Percentiles rank a stretch among this genome's conserved stretches.
phyloP scores from a whole-genome alignment of 2,329 filamentous ascomycete species.

The Colletotrichum melonis region DNA sequence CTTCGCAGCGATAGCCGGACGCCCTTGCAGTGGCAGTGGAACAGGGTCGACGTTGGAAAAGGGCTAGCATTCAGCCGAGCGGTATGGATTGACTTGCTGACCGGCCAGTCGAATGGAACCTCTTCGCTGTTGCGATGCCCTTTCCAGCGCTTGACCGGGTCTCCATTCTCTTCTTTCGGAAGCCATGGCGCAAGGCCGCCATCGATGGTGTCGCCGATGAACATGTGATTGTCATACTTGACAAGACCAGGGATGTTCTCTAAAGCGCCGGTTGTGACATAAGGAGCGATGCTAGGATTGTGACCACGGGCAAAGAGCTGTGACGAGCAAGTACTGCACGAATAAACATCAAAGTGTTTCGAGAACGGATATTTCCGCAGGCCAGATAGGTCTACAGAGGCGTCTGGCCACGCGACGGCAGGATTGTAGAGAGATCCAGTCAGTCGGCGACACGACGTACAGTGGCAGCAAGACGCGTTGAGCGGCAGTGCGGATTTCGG shows the following conservation, averaged over 20 bases:
- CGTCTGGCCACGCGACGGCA: constrained; percentile 51
- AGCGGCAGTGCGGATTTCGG: constrained; percentile 52
- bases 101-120: constrained; percentile 46
- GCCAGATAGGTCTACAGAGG: constrained; percentile 39
- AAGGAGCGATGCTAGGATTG: constrained; percentile 32
- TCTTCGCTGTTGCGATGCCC: constrained; percentile 38
- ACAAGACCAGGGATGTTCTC: constrained; percentile 47
- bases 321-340: constrained; percentile 56
- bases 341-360: constrained; percentile 46
- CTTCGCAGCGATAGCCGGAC: constrained; percentile 53
- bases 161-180: constrained; percentile 42
- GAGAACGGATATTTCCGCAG: constrained; percentile 53
- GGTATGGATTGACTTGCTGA: constrained; percentile 15
- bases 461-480: constrained; percentile 57
- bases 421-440: constrained; percentile 55
- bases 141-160: constrained; percentile 41
- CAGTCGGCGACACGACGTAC: constrained; percentile 59
- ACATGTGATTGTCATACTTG: constrained; percentile 51
- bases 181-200: constrained; percentile 63
- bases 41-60: constrained; percentile 42
- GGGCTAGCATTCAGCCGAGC: constrained; percentile 11
- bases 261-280: constrained; percentile 53
- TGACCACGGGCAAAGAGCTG: constrained; percentile 52
- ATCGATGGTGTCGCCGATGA: constrained; percentile 62
- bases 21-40: constrained; percentile 60